These are phyloP conservation scores for Saturnispora dispora DNA, from an alignment of 805 yeast genomes.

Conservation along the genomic window DNA sequence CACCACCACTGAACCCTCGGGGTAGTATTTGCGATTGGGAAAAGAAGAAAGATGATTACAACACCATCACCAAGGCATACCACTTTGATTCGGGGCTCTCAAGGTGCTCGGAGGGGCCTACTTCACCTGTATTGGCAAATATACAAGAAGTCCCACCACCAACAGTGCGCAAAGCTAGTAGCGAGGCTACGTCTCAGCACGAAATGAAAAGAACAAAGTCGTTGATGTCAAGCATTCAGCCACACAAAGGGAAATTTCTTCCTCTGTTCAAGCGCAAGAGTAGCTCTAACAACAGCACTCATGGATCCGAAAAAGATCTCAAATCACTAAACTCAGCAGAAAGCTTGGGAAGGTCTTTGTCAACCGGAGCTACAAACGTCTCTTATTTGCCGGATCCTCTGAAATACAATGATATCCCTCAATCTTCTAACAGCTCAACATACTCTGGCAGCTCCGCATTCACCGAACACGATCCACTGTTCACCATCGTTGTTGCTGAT, in stretches of 20 bases:
- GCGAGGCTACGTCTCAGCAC: not conserved
- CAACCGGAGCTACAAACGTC: not conserved
- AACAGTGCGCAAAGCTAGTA: not conserved
- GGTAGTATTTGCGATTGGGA: not conserved
- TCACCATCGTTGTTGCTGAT: not conserved
- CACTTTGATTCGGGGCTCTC: conserved; percentile 5
- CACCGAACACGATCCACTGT: not conserved
- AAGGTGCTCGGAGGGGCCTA: not conserved
- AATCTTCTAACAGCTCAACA: not conserved
- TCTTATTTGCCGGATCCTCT: not conserved
- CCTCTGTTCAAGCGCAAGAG: conserved; percentile 4
- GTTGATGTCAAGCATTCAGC: not conserved
- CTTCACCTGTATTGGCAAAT: not conserved
- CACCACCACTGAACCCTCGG: not conserved
- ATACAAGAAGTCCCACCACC: not conserved
- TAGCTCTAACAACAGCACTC: not conserved
- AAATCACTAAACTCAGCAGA: not conserved
- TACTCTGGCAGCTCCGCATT: not conserved
- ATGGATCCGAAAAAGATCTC: not conserved
- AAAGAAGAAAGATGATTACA: conserved; percentile 1
- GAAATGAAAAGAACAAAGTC: conserved; percentile 3
- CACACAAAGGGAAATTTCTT: not conserved
- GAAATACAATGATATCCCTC: not conserved
- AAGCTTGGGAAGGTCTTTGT: not conserved
- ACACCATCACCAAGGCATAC: conserved; percentile 6